Evolutionary conservation across 257 asterid species (phyloP).

Genomic region (Solanum etuberosum): DNA sequence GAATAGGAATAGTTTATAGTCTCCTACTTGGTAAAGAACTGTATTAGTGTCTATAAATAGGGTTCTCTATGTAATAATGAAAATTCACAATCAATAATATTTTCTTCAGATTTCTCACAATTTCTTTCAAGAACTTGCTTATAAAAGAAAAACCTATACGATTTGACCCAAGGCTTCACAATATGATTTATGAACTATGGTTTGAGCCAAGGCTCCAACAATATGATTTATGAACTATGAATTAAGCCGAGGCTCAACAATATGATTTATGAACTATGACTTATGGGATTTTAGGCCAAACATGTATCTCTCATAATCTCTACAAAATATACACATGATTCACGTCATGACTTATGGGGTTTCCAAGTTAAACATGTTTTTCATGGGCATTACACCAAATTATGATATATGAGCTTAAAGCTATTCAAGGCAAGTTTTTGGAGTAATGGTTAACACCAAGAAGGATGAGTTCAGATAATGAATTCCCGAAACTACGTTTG

Average conservation of each 20-base stretch:
- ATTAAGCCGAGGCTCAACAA: background rate
- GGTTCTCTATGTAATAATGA: background rate
- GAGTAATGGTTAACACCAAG: background rate
- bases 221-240: background rate
- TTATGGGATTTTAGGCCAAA: background rate
- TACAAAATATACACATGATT: background rate
- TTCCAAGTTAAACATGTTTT: background rate
- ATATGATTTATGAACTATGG: background rate
- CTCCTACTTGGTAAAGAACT: background rate
- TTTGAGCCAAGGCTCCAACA: background rate
- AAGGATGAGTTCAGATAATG: background rate
- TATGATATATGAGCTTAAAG: background rate
- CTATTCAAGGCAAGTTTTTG: background rate
- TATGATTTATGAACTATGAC: background rate
- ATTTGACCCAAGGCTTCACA: background rate
- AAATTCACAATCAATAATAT: background rate
- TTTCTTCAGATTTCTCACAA: background rate
- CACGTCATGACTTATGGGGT: background rate
- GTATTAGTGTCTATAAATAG: background rate
- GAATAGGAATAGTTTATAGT: background rate
- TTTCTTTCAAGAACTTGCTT: background rate
- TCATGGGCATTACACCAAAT: background rate
- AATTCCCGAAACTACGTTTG: background rate
- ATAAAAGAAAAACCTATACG: background rate
- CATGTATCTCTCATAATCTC: background rate